These are phyloP conservation scores for Podospora tetraspora DNA, from an alignment of 495 filamentous ascomycete genomes.

Conservation along the genomic window DNA sequence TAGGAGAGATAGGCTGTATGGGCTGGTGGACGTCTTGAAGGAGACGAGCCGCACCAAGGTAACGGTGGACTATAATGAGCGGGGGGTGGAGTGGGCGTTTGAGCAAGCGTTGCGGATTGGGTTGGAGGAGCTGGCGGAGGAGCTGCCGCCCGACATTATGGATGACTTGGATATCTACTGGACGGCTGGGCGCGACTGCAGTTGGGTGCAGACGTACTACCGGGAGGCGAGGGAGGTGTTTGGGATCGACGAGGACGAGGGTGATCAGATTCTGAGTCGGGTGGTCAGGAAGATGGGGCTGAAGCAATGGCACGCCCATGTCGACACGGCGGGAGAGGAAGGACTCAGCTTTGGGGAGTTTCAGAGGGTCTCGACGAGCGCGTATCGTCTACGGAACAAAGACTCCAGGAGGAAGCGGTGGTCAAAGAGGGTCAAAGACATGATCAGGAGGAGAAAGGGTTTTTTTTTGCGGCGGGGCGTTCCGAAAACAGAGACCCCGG, in stretches of 20 bases:
- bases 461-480: not conserved
- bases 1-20: not conserved
- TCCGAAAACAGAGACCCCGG: too few species aligned
- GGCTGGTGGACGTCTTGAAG: not conserved
- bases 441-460: not conserved
- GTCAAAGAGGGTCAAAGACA: not conserved
- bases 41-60: not conserved
- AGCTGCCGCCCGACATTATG: not conserved
- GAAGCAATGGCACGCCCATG: not conserved
- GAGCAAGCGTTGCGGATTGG: not conserved
- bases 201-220: not conserved
- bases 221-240: not conserved
- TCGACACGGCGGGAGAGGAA: not conserved
- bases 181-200: not conserved
- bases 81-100: not conserved
- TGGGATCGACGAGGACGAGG: not conserved
- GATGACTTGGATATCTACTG: not conserved
- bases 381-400: not conserved
- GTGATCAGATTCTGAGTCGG: not conserved
- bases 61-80: not conserved
- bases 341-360: not conserved
- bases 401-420: not conserved
- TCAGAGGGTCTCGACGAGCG: not conserved
- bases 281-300: not conserved
- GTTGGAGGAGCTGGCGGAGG: not conserved